Conservation (phyloP, 768 basidiomycete genomes). For the Tricholoma matsutake region DNA sequence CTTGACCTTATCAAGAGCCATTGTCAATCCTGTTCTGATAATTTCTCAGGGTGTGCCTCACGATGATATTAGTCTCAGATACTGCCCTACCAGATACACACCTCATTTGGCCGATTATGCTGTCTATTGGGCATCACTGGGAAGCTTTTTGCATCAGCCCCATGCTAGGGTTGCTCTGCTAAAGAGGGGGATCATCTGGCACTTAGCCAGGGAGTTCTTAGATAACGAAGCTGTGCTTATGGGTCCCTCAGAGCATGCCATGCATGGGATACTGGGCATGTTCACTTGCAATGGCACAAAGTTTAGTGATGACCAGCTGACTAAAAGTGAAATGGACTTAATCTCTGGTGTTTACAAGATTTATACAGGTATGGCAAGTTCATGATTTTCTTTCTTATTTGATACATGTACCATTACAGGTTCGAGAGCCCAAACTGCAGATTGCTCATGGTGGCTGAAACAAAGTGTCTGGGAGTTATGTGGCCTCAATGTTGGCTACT, state of each 20-base stretch:
- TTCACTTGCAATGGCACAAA: neutral
- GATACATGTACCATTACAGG: neutral
- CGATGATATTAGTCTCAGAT: conserved; percentile 3
- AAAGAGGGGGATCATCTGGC: conserved; percentile 13
- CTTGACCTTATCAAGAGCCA: neutral
- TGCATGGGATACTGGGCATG: neutral
- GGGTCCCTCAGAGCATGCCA: conserved; percentile 5
- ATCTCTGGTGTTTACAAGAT: conserved; percentile 12
- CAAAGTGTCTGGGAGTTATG: conserved; percentile 8
- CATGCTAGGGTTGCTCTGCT: conserved; percentile 10
- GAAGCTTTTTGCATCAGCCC: conserved; percentile 2
- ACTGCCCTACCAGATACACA: neutral
- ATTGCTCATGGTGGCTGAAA: conserved; percentile 13
- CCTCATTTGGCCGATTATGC: conserved; percentile 7
- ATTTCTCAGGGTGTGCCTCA: neutral
- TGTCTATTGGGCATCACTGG: conserved; percentile 1
- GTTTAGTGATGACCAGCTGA: neutral
- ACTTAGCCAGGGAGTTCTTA: conserved; percentile 7
- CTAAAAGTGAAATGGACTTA: conserved; percentile 10
- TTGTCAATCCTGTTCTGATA: neutral
- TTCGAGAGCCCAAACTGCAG: conserved; percentile 3
- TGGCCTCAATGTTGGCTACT: conserved; percentile 15
- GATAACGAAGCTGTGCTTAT: conserved; percentile 3
- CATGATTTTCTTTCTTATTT: conserved; percentile 3
- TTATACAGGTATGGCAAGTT: neutral